Conservation (phyloP, 441 rosid species). For the Populus hybrid region DNA sequence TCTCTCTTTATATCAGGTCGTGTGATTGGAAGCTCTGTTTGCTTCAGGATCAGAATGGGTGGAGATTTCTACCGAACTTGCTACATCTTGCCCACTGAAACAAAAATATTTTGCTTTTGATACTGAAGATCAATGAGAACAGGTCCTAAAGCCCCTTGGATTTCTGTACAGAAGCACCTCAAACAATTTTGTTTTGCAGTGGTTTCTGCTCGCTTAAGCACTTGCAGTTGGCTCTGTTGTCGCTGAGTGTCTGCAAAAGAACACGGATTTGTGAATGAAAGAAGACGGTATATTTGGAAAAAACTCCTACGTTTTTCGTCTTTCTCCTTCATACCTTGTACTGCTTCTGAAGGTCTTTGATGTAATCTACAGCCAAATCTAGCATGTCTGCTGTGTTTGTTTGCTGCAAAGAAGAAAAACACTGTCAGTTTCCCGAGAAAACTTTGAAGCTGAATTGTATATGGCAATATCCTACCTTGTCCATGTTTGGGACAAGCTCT, state of each 20-base stretch:
- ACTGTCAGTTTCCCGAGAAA: not conserved
- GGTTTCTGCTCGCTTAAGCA: constrained; percentile 38
- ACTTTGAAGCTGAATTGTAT: not conserved
- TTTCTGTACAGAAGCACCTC: constrained; percentile 27
- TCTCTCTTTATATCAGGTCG: constrained; percentile 17
- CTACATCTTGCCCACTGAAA: not conserved
- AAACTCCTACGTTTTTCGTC: not conserved
- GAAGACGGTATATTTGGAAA: not conserved
- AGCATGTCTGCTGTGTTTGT: constrained; percentile 50
- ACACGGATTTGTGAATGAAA: not conserved
- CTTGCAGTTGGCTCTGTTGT: constrained; percentile 51
- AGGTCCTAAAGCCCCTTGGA: constrained; percentile 10
- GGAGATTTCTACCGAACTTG: constrained; percentile 11
- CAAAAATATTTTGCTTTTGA: not conserved
- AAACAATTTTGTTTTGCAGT: constrained; percentile 29
- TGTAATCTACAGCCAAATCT: constrained; percentile 46
- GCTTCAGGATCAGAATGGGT: constrained; percentile 13
- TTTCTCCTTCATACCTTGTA: constrained; percentile 32
- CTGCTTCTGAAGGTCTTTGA: constrained; percentile 46
- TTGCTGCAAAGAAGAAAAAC: constrained; percentile 33
- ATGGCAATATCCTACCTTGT: constrained; percentile 21
- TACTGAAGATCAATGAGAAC: constrained; percentile 8
- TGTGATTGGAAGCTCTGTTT: constrained; percentile 10
- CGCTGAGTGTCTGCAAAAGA: constrained; percentile 45
- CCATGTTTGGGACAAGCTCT: constrained; percentile 38